Evolutionary conservation across 352 stramenopile genomes (phyloP).

Genomic region (Phytophthora palmivora): DNA sequence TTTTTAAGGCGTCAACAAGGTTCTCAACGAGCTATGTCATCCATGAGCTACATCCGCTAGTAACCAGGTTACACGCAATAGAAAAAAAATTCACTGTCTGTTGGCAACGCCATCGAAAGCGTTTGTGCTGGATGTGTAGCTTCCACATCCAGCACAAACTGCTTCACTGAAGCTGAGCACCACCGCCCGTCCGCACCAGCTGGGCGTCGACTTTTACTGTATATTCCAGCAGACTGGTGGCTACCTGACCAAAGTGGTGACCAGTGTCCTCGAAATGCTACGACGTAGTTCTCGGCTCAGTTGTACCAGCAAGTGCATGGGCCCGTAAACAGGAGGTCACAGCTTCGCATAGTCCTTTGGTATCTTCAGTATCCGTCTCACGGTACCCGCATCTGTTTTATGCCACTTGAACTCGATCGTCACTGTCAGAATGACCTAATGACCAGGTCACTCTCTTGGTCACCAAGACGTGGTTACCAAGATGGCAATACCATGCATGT

Average conservation of each 20-base stretch:
- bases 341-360: conserved; percentile 9
- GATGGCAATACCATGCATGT: conserved; percentile 7
- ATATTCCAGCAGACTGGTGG: no score
- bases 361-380: conserved; percentile 14
- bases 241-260: no score
- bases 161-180: no score
- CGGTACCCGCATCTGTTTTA: conserved; percentile 22
- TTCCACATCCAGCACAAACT: no score
- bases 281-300: not conserved
- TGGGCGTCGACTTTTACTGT: conserved; percentile 1
- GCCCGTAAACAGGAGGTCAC: conserved; percentile 20
- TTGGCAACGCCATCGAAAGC: not conserved
- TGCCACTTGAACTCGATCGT: conserved; percentile 15
- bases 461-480: conserved; percentile 2
- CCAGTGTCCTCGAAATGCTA: conserved; percentile 1
- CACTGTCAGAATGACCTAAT: no score
- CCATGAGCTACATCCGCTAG: not conserved
- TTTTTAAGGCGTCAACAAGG: no score
- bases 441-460: no score
- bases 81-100: not conserved
- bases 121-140: conserved; percentile 8
- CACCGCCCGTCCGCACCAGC: conserved; percentile 8
- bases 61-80: no score
- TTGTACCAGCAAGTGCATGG: not conserved
- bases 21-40: no score